phyloP scores from a whole-genome alignment of 2,329 filamentous ascomycete genomes.

The Clonostachys sp. region DNA sequence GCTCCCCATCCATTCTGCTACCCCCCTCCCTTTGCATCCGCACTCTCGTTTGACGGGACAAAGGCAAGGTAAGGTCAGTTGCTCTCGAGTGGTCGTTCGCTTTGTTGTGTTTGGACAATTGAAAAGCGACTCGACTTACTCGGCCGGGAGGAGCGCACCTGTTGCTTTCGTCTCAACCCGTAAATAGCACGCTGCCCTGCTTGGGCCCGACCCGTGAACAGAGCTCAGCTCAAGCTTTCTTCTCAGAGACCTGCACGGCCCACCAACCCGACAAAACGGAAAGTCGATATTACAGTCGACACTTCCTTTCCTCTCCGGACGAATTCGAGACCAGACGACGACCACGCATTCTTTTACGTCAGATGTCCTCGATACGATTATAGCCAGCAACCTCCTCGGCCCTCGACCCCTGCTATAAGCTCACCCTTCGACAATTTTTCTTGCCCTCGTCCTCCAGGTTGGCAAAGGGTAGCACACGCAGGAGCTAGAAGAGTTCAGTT shows the following conservation, averaged over 20 bases:
- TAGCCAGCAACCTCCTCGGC: constrained; percentile 14
- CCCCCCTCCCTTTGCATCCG: constrained; percentile 14
- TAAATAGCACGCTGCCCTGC: too few species aligned
- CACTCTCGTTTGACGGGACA: constrained; percentile 20
- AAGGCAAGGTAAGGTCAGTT: constrained; percentile 2
- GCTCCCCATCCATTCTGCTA: constrained; percentile 6
- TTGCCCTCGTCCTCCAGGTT: not conserved
- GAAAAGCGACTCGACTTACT: too few species aligned
- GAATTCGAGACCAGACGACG: not conserved
- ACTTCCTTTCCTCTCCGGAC: not conserved
- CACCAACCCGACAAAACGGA: not conserved
- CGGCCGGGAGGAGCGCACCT: too few species aligned
- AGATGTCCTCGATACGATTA: constrained; percentile 24
- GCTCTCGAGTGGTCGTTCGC: constrained; percentile 1
- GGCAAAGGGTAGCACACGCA: too few species aligned
- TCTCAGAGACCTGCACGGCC: not conserved
- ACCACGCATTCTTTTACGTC: constrained; percentile 2
- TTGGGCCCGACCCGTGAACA: too few species aligned
- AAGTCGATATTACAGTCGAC: too few species aligned
- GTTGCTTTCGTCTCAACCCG: too few species aligned
- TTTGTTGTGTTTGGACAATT: not conserved
- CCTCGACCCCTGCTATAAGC: constrained; percentile 6
- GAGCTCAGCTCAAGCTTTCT: not conserved
- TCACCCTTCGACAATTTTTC: not conserved
- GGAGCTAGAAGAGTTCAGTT: too few species aligned